These are phyloP conservation scores for Penicillium sp. DNA, from an alignment of 2,329 filamentous ascomycete species.

Conservation along the genomic window DNA sequence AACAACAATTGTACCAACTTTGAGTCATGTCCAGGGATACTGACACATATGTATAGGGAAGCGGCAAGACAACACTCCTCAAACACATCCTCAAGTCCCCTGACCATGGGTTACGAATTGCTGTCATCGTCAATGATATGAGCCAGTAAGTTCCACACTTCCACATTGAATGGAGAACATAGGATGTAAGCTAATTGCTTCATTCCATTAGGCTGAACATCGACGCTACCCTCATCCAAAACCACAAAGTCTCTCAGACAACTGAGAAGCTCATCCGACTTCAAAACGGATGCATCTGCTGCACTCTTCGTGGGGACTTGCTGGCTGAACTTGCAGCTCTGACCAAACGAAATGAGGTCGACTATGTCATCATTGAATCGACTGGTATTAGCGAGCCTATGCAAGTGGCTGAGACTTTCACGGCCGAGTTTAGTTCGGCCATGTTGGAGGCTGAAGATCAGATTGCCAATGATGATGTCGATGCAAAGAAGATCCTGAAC, in stretches of 20 bases:
- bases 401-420: slow-evolving; percentile 73
- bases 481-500: slow-evolving; percentile 47
- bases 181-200: neutral
- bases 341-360: slow-evolving; percentile 61
- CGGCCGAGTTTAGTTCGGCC: slow-evolving; percentile 52
- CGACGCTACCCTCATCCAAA: slow-evolving; percentile 61
- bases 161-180: rapidly evolving
- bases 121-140: slow-evolving; percentile 73
- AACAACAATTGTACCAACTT: neutral
- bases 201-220: slow-evolving; percentile 58
- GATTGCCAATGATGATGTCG: slow-evolving; percentile 43
- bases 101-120: slow-evolving; percentile 67
- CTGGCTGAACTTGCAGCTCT: slow-evolving; percentile 68
- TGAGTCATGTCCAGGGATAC: neutral
- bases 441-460: slow-evolving; percentile 52
- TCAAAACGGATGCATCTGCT: slow-evolving; percentile 76
- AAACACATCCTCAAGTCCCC: slow-evolving; percentile 65
- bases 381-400: slow-evolving; percentile 71
- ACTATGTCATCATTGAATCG: slow-evolving; percentile 72
- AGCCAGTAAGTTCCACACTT: slow-evolving; percentile 50
- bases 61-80: slow-evolving; percentile 70
- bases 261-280: slow-evolving; percentile 66
- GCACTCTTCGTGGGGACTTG: slow-evolving; percentile 69
- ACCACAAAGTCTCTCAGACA: slow-evolving; percentile 58
- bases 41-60: slow-evolving; percentile 49